These are phyloP conservation scores for Vigna radiata DNA, from an alignment of 306 rosid species.

Conservation along the genomic window DNA sequence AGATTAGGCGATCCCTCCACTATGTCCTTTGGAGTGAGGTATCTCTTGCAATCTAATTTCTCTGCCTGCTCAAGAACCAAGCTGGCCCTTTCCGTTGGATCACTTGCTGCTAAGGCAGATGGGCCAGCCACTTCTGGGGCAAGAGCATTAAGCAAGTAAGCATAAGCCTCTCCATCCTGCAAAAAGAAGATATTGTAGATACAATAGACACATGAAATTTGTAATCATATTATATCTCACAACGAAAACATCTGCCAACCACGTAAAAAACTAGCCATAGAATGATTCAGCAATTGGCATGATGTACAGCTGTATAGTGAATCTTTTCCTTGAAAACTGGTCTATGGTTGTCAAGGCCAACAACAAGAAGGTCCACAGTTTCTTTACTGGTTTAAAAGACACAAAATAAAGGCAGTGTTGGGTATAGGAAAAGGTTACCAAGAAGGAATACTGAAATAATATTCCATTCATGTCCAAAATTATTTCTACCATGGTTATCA, in stretches of 20 bases:
- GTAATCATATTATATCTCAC: constrained; percentile 32
- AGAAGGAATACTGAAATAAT: constrained; percentile 17
- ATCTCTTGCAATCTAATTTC: constrained; percentile 91
- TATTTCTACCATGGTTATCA: neutral
- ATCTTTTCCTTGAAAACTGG: constrained; percentile 32
- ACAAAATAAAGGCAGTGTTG: constrained; percentile 2
- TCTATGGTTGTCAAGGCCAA: constrained; percentile 24
- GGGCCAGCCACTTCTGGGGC: constrained; percentile 96
- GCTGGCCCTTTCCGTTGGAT: constrained; percentile 88
- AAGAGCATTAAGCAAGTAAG: constrained; percentile 88
- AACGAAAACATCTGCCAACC: constrained; percentile 1
- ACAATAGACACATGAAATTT: constrained; percentile 18
- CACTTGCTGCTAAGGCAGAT: constrained; percentile 56
- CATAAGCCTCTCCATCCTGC: constrained; percentile 98
- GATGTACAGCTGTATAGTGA: constrained; percentile 25
- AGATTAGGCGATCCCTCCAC: constrained; percentile 97
- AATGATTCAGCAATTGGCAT: constrained; percentile 28
- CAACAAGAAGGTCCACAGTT: constrained; percentile 26
- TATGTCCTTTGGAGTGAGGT: constrained; percentile 92
- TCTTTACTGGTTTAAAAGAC: constrained; percentile 28
- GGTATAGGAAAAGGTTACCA: constrained; percentile 13
- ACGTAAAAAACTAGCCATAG: constrained; percentile 19
- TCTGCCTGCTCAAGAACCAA: constrained; percentile 96
- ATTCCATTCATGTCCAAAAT: constrained; percentile 16
- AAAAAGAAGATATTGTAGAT: constrained; percentile 46